phyloP scores from a whole-genome alignment of 768 basidiomycete species.

The Boletus rubropictus region DNA sequence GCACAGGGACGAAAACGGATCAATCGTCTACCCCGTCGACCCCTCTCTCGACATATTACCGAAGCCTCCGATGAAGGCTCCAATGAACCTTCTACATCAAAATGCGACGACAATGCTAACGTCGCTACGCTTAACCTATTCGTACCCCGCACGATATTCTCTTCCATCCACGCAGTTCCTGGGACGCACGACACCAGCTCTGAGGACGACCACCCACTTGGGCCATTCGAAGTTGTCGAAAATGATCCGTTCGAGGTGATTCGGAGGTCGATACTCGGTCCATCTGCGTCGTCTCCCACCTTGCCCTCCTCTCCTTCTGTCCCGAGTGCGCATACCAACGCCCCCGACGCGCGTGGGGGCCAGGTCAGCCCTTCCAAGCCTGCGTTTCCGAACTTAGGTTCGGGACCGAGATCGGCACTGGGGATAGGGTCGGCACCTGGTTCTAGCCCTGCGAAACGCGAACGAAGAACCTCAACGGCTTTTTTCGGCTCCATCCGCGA shows the following conservation, averaged over 20 bases:
- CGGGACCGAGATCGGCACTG: not conserved
- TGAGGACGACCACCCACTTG: slow-evolving; percentile 13
- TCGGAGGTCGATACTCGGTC: slow-evolving; percentile 5
- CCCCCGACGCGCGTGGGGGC: not conserved
- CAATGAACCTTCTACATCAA: not conserved
- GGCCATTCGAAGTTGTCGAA: slow-evolving; percentile 20
- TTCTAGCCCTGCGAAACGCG: slow-evolving; percentile 6
- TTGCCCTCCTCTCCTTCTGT: not conserved
- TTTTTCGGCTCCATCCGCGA: slow-evolving; percentile 26
- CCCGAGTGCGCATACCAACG: not conserved
- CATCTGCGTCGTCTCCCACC: not conserved
- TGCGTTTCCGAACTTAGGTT: not conserved
- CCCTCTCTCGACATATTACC: slow-evolving; percentile 22
- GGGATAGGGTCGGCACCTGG: not conserved
- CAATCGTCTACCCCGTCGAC: slow-evolving; percentile 10
- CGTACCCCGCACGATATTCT: not conserved
- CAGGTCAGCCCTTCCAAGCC: not conserved
- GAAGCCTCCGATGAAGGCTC: slow-evolving; percentile 23
- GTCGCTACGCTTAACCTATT: not conserved
- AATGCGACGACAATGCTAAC: not conserved
- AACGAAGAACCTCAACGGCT: slow-evolving; percentile 17
- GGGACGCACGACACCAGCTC: slow-evolving; percentile 12
- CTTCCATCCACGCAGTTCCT: not conserved
- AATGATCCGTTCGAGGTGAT: slow-evolving; percentile 23
- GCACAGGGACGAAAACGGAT: slow-evolving; percentile 2